Evolutionary conservation across 306 rosid genomes (phyloP).

Genomic region (Macrotyloma uniflorum): DNA sequence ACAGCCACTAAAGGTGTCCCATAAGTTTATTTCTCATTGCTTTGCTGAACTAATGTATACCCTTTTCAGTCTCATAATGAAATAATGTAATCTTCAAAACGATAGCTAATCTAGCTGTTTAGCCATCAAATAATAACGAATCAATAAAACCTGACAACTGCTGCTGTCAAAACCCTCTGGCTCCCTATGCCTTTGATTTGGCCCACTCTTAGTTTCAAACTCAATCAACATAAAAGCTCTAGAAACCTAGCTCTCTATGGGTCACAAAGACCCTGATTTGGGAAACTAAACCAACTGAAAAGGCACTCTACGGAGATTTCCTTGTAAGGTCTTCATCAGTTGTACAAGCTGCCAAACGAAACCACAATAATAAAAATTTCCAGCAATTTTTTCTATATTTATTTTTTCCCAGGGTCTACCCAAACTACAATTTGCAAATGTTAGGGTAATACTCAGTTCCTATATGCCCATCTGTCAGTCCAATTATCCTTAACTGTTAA

Average conservation of each 20-base stretch:
- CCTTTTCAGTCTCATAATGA: constrained; percentile 1
- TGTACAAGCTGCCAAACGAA: constrained; percentile 8
- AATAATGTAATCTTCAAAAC: background rate
- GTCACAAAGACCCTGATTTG: too few species aligned
- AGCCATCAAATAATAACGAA: background rate
- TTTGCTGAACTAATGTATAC: constrained; percentile 6
- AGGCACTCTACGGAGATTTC: background rate
- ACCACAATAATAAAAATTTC: constrained; percentile 19
- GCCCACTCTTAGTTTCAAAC: background rate
- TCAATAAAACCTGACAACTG: constrained; percentile 1
- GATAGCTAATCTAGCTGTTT: constrained; percentile 7
- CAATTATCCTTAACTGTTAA: background rate
- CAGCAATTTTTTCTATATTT: background rate
- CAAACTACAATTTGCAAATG: constrained; percentile 11
- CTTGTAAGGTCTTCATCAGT: constrained; percentile 9
- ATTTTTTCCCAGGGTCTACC: constrained; percentile 10
- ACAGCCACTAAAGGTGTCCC: constrained; percentile 19
- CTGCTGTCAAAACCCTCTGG: constrained; percentile 30
- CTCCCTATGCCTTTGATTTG: constrained; percentile 19
- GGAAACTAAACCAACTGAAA: constrained; percentile 18
- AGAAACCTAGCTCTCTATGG: background rate
- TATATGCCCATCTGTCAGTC: too few species aligned
- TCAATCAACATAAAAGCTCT: constrained; percentile 11
- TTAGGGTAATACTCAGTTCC: too few species aligned
- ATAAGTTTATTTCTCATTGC: background rate